Evolutionary conservation across 192 early-diverging fungal species (phyloP).

Genomic region (Podila clonocystis): DNA sequence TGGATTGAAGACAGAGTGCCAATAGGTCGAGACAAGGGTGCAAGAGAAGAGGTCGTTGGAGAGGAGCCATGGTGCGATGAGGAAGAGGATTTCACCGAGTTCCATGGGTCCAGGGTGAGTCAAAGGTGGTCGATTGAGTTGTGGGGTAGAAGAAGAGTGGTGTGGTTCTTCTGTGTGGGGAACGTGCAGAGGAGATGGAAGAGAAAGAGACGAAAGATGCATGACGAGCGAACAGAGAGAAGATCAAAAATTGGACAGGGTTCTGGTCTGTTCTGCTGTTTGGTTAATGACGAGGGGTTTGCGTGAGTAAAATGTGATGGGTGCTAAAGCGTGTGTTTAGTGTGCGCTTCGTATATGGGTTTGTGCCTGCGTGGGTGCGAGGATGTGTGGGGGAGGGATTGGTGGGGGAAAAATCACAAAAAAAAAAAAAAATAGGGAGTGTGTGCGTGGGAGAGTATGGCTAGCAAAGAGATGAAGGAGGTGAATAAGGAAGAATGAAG

Average conservation of each 20-base stretch:
- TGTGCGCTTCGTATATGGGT: neutral
- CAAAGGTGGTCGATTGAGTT: neutral
- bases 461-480: too few relatives aligned
- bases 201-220: too few relatives aligned
- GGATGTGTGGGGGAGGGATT: neutral
- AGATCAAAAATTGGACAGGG: too few relatives aligned
- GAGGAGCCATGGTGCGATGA: constrained; percentile 11
- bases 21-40: constrained; percentile 14
- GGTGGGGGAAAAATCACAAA: neutral
- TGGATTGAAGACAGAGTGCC: constrained; percentile 6
- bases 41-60: constrained; percentile 9
- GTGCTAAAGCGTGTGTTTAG: neutral
- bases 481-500: neutral
- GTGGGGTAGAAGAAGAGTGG: neutral
- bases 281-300: too few relatives aligned
- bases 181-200: too few relatives aligned
- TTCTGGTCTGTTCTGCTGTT: too few relatives aligned
- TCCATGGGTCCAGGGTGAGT: neutral
- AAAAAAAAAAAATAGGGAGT: neutral
- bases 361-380: neutral
- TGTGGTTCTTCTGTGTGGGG: too few relatives aligned
- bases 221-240: too few relatives aligned
- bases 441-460: too few relatives aligned
- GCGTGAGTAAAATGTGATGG: neutral
- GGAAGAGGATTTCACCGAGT: constrained; percentile 12